These are phyloP conservation scores for Sicyos edulis DNA, from an alignment of 306 rosid genomes.

Conservation along the genomic window DNA sequence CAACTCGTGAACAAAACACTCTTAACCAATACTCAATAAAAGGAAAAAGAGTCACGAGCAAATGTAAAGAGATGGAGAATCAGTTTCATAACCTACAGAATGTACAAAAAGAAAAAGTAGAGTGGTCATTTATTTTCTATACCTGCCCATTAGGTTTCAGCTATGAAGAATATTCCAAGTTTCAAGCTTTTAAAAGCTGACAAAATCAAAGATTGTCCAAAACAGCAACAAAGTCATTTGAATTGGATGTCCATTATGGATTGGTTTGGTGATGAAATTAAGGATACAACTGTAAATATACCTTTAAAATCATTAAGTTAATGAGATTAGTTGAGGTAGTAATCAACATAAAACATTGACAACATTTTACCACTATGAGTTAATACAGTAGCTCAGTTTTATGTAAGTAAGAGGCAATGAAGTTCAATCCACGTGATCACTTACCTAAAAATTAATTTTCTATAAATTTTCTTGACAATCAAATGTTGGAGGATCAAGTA, in stretches of 20 bases:
- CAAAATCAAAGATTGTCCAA: constrained; percentile 1
- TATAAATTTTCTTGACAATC: too few relatives aligned
- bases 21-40: background rate
- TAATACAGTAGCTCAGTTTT: background rate
- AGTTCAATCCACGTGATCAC: too few relatives aligned
- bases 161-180: constrained; percentile 13
- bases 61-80: background rate
- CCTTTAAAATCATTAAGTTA: background rate
- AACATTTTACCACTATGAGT: background rate
- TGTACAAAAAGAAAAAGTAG: background rate
- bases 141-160: background rate
- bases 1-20: background rate
- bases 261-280: background rate
- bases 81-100: background rate
- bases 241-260: background rate
- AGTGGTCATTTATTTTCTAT: background rate
- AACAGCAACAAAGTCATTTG: background rate
- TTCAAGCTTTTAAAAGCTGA: background rate
- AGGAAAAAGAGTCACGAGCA: background rate
- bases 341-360: background rate
- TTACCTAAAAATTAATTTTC: too few relatives aligned
- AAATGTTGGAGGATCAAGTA: too few relatives aligned
- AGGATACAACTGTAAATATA: background rate
- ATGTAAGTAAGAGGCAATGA: too few relatives aligned
- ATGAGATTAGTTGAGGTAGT: background rate